A percentile compares a stretch with the other conserved stretches of the same genome.
Conservation (phyloP, 176 grass and related monocot genomes). For the Triticum dicoccoides region DNA sequence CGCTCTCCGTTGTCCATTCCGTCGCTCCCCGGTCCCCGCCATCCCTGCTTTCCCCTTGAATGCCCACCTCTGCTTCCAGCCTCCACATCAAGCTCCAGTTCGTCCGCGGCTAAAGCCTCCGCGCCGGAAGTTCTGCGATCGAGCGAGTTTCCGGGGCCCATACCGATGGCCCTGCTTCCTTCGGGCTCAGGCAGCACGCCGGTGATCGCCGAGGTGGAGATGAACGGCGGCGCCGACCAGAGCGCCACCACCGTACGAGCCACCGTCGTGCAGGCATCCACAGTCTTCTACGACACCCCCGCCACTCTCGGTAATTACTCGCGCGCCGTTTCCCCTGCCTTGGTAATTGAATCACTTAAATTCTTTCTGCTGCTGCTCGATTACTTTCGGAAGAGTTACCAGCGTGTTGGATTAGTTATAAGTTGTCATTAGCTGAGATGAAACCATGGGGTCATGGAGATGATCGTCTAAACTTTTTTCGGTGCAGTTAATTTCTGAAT, state of each 20-base stretch:
- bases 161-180: slow-evolving; percentile 47
- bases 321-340: neutral
- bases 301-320: slow-evolving; percentile 53
- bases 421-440: neutral
- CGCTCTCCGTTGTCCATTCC: no score
- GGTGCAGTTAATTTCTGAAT: neutral
- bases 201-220: slow-evolving; percentile 82
- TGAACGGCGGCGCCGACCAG: slow-evolving; percentile 62
- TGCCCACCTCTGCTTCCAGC: slow-evolving; percentile 10
- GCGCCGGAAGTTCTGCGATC: slow-evolving; percentile 25
- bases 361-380: neutral
- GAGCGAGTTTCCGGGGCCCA: neutral
- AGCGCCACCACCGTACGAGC: slow-evolving; percentile 57
- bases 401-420: neutral
- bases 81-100: slow-evolving; percentile 50
- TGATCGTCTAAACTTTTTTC: neutral
- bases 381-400: neutral
- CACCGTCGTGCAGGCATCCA: slow-evolving; percentile 92
- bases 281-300: slow-evolving; percentile 86
- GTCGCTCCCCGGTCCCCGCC: no score
- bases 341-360: neutral
- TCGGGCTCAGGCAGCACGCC: slow-evolving; percentile 36
- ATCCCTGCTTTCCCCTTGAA: no score
- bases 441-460: neutral
- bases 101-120: slow-evolving; percentile 41